Percentiles rank a stretch among this genome's conserved stretches.
These are phyloP conservation scores for Apostasia shenzhenica DNA, from an alignment of 106 monocot species.

Conservation along the genomic window DNA sequence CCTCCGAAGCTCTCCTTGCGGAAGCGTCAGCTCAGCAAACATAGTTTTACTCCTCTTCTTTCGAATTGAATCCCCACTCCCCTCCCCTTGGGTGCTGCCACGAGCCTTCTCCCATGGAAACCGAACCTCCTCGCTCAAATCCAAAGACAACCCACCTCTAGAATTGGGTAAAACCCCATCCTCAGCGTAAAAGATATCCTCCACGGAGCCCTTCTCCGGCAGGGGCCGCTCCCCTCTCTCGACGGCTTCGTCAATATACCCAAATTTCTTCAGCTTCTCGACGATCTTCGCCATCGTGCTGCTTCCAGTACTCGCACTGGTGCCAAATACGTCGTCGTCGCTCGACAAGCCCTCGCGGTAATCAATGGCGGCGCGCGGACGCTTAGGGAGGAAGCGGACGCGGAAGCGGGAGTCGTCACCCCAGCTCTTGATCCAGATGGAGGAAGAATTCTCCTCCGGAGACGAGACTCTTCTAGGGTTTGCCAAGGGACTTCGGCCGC, in stretches of 20 bases:
- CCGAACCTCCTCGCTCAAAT: constrained; percentile 41
- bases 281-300: constrained; percentile 80
- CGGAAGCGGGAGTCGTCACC: constrained; percentile 1
- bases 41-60: constrained; percentile 57
- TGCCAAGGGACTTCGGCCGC: background rate
- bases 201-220: constrained; percentile 73
- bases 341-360: constrained; percentile 44
- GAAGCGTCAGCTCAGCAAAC: constrained; percentile 79
- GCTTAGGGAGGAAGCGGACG: constrained; percentile 21
- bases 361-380: constrained; percentile 25
- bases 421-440: constrained; percentile 41
- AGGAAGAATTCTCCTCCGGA: background rate
- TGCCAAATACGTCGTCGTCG: constrained; percentile 66
- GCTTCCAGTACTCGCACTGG: constrained; percentile 58
- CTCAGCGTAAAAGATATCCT: constrained; percentile 81
- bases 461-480: background rate
- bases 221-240: constrained; percentile 17
- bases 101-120: constrained; percentile 84
- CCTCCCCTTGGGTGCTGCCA: constrained; percentile 6
- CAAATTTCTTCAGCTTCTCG: constrained; percentile 63
- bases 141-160: constrained; percentile 46
- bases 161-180: constrained; percentile 70
- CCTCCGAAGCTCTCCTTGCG: constrained; percentile 77
- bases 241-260: constrained; percentile 53
- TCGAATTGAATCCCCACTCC: constrained; percentile 3